phyloP scores from a whole-genome alignment of 148 eudicot genomes.

The Heliamphora exappendiculata region DNA sequence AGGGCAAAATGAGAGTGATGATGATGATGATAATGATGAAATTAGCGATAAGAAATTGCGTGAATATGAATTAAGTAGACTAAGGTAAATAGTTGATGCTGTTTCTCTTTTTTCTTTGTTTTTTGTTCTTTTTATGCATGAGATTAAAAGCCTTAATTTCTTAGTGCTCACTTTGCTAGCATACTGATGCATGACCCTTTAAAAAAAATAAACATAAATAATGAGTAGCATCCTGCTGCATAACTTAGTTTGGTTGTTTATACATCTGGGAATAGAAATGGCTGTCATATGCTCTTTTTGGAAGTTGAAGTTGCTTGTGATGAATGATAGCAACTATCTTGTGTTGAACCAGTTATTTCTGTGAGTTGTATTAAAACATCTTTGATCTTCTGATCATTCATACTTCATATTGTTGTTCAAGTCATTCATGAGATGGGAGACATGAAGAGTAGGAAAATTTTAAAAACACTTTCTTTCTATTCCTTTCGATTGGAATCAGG shows the following conservation, averaged over 20 bases:
- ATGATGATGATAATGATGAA: slow-evolving; percentile 40
- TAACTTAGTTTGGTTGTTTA: background rate
- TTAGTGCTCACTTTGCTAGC: background rate
- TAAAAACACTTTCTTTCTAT: background rate
- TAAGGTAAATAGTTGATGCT: slow-evolving; percentile 42
- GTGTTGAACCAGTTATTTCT: background rate
- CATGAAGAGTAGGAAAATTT: background rate
- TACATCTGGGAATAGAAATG: background rate
- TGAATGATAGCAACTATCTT: background rate
- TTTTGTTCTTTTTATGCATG: background rate
- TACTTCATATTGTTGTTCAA: background rate
- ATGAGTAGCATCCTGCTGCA: no score
- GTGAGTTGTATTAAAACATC: background rate
- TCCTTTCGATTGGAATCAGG: background rate
- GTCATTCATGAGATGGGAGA: background rate
- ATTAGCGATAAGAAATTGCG: slow-evolving; percentile 69
- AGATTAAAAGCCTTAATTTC: background rate
- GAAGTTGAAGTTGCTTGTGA: background rate
- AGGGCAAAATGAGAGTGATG: slow-evolving; percentile 28
- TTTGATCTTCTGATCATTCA: background rate
- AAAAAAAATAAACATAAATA: no score
- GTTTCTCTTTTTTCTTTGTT: background rate
- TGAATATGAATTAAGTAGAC: slow-evolving; percentile 83
- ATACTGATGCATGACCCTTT: background rate
- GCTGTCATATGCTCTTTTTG: background rate